These are phyloP conservation scores for Daldinia caldariorum DNA, from an alignment of 495 filamentous ascomycete species.

Conservation along the genomic window DNA sequence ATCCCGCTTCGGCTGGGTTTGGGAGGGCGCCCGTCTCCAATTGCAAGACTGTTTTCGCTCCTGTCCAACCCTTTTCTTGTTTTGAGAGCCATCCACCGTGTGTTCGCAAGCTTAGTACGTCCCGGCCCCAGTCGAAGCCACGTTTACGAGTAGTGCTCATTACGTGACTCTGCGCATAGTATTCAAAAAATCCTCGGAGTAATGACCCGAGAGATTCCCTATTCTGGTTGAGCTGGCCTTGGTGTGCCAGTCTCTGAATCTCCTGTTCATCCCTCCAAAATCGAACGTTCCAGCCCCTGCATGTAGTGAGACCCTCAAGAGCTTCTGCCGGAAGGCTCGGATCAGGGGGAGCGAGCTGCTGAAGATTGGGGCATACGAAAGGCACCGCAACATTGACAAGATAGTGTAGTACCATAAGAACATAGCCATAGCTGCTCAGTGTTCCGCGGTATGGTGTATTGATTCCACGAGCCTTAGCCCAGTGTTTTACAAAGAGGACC, in stretches of 20 bases:
- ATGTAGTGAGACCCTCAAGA: conserved; percentile 53
- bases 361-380: conserved; percentile 82
- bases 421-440: conserved; percentile 85
- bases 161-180: conserved; percentile 68
- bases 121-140: conserved; percentile 75
- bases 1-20: conserved; percentile 28
- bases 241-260: conserved; percentile 62
- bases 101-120: conserved; percentile 77
- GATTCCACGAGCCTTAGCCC: conserved; percentile 82
- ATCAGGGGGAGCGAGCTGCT: conserved; percentile 61
- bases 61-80: conserved; percentile 78
- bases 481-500: conserved; percentile 83
- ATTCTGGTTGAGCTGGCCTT: conserved; percentile 67
- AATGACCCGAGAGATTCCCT: conserved; percentile 69
- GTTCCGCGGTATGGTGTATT: conserved; percentile 85
- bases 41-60: conserved; percentile 67
- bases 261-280: conserved; percentile 76
- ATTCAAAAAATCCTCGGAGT: conserved; percentile 81
- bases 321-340: conserved; percentile 53
- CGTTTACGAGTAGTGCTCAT: conserved; percentile 52
- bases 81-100: conserved; percentile 74
- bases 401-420: conserved; percentile 93
- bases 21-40: conserved; percentile 30
- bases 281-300: conserved; percentile 67
- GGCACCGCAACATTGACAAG: conserved; percentile 80